Evolutionary conservation across 495 filamentous ascomycete species (phyloP), one percentile per base, ranked within the genome.

Genomic region (Aspergillus campestris): DNA sequence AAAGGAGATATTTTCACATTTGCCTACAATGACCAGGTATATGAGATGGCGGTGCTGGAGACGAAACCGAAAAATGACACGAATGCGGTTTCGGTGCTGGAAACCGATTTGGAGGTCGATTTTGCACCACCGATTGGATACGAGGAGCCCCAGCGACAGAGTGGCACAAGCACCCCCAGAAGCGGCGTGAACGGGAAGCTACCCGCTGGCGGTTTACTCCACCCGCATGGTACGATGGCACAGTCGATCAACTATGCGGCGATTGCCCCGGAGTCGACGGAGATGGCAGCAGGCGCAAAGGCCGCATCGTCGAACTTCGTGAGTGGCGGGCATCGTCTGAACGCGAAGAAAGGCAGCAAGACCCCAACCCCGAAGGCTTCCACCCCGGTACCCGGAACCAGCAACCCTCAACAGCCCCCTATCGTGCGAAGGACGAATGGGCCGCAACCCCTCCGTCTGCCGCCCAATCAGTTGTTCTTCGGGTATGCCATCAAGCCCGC

Each of bases 91-190:
- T 86, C 88, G 47, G 89, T 92, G 60, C 75, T 95, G 10, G 92
- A 98, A 65, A 97, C 91, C 0, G 92, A 98, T 67, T 73, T 98
- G 5, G 83, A 84, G 49, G 92, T 98, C 40, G 92, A 98, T 54
- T 98, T 98, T 58, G 92, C 90, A 0, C 72, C 94, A 6, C 92
- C 92, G 0, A 78, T 97, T 5, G 92, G 94, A 49, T 97, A 95
- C 56, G 84, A 94, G 48, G 94, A 97, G 60, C 84, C 87, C 1
- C 69, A 70, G 41, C 68, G 70, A 3, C 67, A 62, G 28, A 80
- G 78, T 44, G 79, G 80, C 1, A 80, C 79, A 34, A 82, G 75
- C 57, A 83, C 82, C 13, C 80, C 80, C 7, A 78, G 86, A 1
- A 89, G 84, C 44, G 77, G 78, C 34, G 62, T 72, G 28, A 70